phyloP scores from a whole-genome alignment of 192 early-diverging fungal genomes.

The Mortierella hygrophila region DNA sequence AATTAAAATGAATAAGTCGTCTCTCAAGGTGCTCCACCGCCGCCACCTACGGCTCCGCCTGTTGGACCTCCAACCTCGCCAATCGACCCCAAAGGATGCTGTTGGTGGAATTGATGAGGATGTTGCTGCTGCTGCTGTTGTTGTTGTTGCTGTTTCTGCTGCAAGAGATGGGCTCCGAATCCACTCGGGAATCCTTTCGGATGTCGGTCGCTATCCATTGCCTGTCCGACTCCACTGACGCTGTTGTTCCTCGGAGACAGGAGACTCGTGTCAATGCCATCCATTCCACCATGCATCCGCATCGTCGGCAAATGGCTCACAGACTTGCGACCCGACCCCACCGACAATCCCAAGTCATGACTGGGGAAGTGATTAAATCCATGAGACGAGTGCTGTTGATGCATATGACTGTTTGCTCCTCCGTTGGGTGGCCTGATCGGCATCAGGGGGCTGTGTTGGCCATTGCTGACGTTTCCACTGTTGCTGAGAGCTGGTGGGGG shows the following conservation, averaged over 20 bases:
- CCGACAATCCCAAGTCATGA: conserved; percentile 22
- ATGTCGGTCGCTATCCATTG: conserved; percentile 34
- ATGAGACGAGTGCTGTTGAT: conserved; percentile 16
- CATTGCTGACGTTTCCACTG: background rate
- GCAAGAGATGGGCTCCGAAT: conserved; percentile 19
- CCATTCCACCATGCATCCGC: conserved; percentile 17
- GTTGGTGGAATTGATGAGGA: conserved; percentile 15
- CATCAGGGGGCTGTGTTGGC: conserved; percentile 5
- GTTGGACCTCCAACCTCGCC: conserved; percentile 12
- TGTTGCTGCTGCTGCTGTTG: conserved; percentile 12
- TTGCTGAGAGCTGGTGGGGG: conserved; percentile 11
- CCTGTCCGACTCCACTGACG: conserved; percentile 17
- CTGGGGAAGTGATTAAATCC: conserved; percentile 18
- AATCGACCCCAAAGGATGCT: conserved; percentile 13
- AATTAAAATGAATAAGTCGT: background rate
- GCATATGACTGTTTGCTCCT: conserved; percentile 13
- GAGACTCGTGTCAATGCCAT: conserved; percentile 1
- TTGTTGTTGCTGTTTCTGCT: conserved; percentile 15
- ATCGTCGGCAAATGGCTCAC: conserved; percentile 36
- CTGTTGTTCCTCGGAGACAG: background rate
- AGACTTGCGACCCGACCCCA: conserved; percentile 40
- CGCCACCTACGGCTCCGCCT: background rate
- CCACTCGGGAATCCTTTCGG: conserved; percentile 34
- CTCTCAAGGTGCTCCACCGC: background rate
- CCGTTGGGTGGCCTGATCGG: background rate